A percentile compares a stretch with the other conserved stretches of the same genome.
These are phyloP conservation scores for Yamadazyma blattariae DNA, from an alignment of 1,139 yeast species.

Conservation along the genomic window DNA sequence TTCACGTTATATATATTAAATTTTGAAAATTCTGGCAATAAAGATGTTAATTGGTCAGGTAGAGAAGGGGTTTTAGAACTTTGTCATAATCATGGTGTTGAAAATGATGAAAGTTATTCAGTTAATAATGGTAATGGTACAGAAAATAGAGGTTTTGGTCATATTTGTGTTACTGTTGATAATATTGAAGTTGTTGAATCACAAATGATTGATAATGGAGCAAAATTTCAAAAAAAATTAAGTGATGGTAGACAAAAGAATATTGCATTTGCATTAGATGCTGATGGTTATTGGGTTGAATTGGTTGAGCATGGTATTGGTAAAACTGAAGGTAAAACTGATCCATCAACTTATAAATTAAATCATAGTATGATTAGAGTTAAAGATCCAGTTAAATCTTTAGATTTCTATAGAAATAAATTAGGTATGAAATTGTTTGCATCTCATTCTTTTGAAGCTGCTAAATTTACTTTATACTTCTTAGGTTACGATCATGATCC, in stretches of 20 bases:
- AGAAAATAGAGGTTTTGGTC: conserved; percentile 91
- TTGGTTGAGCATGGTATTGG: conserved; percentile 60
- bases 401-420: conserved; percentile 71
- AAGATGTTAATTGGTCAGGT: conserved; percentile 47
- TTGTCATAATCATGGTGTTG: conserved; percentile 78
- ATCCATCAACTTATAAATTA: conserved; percentile 51
- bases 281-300: conserved; percentile 97
- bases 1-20: conserved; percentile 71
- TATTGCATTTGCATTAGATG: conserved; percentile 93
- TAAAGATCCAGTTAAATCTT: conserved; percentile 74
- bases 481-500: conserved; percentile 61
- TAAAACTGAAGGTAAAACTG: conserved; percentile 37
- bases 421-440: conserved; percentile 77
- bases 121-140: conserved; percentile 80
- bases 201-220: conserved; percentile 57
- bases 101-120: conserved; percentile 53
- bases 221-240: conserved; percentile 75
- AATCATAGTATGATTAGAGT: conserved; percentile 95
- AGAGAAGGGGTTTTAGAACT: conserved; percentile 82
- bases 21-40: conserved; percentile 47
- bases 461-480: conserved; percentile 83
- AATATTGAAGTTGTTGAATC: conserved; percentile 65
- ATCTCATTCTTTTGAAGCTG: conserved; percentile 55
- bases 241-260: conserved; percentile 88
- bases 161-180: conserved; percentile 83